These are phyloP conservation scores for Backusella macrospora DNA, from an alignment of 192 early-diverging fungal species.

Conservation along the genomic window DNA sequence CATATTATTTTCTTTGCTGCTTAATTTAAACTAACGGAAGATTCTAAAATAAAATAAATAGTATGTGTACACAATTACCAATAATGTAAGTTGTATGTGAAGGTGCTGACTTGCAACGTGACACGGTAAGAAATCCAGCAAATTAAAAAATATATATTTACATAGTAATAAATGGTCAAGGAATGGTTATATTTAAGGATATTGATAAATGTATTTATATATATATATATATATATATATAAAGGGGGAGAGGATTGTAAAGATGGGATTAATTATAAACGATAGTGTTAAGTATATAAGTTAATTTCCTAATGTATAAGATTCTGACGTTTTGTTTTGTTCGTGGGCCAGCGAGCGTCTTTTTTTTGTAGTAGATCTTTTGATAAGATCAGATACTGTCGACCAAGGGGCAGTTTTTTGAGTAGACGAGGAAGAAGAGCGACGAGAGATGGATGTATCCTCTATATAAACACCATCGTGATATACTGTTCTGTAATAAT, in stretches of 20 bases:
- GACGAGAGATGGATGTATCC: neutral
- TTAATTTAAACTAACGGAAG: neutral
- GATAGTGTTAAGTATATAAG: neutral
- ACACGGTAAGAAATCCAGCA: constrained; percentile 1
- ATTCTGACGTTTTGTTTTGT: constrained; percentile 19
- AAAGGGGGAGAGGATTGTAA: neutral
- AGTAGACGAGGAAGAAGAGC: constrained; percentile 14
- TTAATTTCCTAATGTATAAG: constrained; percentile 7
- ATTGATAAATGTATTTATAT: neutral
- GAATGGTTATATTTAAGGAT: neutral
- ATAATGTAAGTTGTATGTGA: neutral
- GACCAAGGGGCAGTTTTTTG: constrained; percentile 2
- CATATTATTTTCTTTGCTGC: neutral
- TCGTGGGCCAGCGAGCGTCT: constrained; percentile 14
- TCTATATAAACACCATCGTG: constrained; percentile 27
- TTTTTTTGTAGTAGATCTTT: constrained; percentile 7
- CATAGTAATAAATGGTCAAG: neutral
- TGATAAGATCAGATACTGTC: constrained; percentile 3
- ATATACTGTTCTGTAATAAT: constrained; percentile 23
- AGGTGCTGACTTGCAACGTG: constrained; percentile 13
- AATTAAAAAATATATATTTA: neutral
- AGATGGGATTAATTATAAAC: neutral
- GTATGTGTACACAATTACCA: neutral
- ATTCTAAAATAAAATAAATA: constrained; percentile 9
- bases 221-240: neutral